Percentiles rank a stretch among this genome's conserved stretches.
Conservation (phyloP, 1,139 yeast species). For the Blastobotrys buckinghamii region DNA sequence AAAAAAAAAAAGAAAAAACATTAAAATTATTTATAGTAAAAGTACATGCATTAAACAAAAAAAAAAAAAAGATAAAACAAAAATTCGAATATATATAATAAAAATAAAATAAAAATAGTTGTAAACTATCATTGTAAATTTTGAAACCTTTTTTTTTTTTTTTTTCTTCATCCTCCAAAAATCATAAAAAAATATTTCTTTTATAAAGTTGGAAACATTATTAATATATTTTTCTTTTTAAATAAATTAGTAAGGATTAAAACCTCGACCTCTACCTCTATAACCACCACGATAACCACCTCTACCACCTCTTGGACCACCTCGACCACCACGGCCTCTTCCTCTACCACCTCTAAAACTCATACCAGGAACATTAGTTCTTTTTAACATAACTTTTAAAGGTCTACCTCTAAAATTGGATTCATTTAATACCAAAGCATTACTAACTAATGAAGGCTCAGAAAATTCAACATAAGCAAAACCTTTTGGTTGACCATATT, state of each 20-base stretch:
- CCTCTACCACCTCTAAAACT: conserved; percentile 44
- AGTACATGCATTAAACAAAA: too few species aligned
- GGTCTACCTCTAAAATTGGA: conserved; percentile 60
- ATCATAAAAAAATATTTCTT: too few species aligned
- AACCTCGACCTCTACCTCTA: conserved; percentile 11
- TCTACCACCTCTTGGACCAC: conserved; percentile 34
- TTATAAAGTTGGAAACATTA: too few species aligned
- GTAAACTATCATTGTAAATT: too few species aligned
- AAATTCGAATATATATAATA: too few species aligned
- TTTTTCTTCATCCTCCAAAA: too few species aligned
- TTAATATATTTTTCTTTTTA: not conserved
- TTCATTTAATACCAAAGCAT: conserved; percentile 65
- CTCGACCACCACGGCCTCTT: conserved; percentile 36
- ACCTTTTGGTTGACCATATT: conserved; percentile 75
- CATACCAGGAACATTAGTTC: conserved; percentile 76
- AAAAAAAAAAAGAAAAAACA: too few species aligned
- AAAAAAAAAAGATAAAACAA: too few species aligned
- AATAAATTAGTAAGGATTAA: conserved; percentile 4
- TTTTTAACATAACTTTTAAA: conserved; percentile 65
- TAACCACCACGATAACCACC: conserved; percentile 10
- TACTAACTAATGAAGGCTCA: conserved; percentile 53
- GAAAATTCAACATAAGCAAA: conserved; percentile 80
- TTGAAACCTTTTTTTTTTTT: too few species aligned
- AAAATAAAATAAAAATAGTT: too few species aligned
- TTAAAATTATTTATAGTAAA: too few species aligned